phyloP scores from a whole-genome alignment of 179 eudicot species.

The Corrigiola litoralis region DNA sequence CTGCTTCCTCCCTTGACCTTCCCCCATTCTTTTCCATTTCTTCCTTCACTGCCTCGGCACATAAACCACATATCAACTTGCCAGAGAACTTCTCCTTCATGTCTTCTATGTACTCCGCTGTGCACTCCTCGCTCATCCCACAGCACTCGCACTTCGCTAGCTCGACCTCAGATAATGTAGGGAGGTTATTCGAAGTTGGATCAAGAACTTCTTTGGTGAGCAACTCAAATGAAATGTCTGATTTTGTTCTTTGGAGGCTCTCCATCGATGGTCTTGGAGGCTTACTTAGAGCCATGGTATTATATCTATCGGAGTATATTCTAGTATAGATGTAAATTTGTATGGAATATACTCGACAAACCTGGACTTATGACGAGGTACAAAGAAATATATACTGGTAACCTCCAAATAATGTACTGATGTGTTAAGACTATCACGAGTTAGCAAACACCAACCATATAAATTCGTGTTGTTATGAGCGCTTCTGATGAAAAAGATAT shows the following conservation, averaged over 20 bases:
- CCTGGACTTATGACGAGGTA: not conserved
- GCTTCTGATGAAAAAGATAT: not conserved
- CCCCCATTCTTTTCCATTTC: conserved; percentile 30
- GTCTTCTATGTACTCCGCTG: conserved; percentile 20
- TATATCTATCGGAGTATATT: not conserved
- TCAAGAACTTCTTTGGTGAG: conserved; percentile 1
- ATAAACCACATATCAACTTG: conserved; percentile 25
- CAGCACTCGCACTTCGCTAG: conserved; percentile 33
- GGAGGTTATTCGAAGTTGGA: not conserved
- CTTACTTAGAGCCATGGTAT: conserved; percentile 10
- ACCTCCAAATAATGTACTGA: not conserved
- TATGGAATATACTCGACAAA: not conserved
- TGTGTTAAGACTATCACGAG: not conserved
- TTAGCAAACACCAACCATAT: not conserved
- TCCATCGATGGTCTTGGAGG: conserved; percentile 10
- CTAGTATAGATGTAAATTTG: not conserved
- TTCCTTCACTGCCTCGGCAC: conserved; percentile 32
- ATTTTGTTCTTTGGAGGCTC: conserved; percentile 20
- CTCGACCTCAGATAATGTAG: conserved; percentile 23
- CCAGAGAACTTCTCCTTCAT: conserved; percentile 18
- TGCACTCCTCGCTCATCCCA: conserved; percentile 32
- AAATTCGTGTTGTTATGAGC: not conserved
- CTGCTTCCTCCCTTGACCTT: conserved; percentile 18
- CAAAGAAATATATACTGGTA: not conserved
- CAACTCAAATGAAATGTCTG: conserved; percentile 18